These are phyloP conservation scores for Amaranthus tricolor DNA, from an alignment of 179 eudicot genomes.

Conservation along the genomic window DNA sequence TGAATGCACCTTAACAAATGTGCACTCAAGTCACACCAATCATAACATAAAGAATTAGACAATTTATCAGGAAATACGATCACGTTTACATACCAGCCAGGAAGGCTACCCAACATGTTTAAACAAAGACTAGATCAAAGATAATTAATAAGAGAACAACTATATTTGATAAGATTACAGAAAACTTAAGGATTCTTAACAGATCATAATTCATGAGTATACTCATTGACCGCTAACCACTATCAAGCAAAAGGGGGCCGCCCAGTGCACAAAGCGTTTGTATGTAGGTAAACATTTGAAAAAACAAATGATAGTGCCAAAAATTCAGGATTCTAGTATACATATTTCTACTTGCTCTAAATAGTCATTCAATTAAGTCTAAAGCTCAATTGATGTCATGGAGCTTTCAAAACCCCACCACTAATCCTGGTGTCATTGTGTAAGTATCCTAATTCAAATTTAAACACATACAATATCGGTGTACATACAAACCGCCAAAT, in stretches of 20 bases:
- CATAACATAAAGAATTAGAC: neutral
- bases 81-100: neutral
- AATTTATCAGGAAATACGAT: neutral
- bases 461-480: too few species aligned
- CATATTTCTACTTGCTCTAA: too few species aligned
- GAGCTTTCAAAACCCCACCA: neutral
- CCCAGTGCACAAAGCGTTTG: too few species aligned
- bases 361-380: neutral
- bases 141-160: neutral
- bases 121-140: neutral
- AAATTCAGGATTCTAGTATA: too few species aligned
- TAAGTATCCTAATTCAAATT: conserved; percentile 3
- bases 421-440: neutral
- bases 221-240: neutral
- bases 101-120: neutral
- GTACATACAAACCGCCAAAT: too few species aligned
- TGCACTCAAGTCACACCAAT: too few species aligned
- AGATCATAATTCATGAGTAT: neutral
- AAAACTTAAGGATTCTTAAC: neutral
- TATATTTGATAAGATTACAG: neutral
- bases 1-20: too few species aligned
- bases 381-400: conserved; percentile 5
- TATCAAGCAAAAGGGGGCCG: neutral
- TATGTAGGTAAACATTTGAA: too few species aligned
- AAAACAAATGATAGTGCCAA: too few species aligned